Conservation (phyloP, 805 yeast species). For the Dipodascopsis uninucleata region DNA sequence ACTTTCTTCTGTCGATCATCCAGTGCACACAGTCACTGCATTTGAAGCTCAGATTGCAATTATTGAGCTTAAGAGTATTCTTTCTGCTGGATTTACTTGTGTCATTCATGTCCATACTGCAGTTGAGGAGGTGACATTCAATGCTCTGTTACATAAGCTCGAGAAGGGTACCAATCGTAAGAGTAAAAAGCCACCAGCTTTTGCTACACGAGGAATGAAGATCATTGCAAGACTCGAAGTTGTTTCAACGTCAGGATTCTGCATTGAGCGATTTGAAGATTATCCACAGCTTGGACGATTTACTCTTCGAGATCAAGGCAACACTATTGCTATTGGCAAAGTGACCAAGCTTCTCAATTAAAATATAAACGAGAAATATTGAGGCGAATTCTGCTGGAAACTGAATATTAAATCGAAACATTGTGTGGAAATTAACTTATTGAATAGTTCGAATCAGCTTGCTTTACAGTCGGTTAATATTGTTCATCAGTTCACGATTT, state of each 20-base stretch:
- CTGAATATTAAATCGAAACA: too few relatives aligned
- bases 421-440: too few relatives aligned
- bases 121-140: constrained; percentile 86
- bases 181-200: constrained; percentile 95
- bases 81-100: constrained; percentile 94
- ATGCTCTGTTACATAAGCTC: constrained; percentile 81
- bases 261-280: constrained; percentile 88
- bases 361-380: constrained; percentile 3
- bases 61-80: constrained; percentile 90
- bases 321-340: constrained; percentile 97
- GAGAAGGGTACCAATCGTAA: constrained; percentile 96
- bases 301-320: constrained; percentile 97
- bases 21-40: constrained; percentile 83
- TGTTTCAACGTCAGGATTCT: constrained; percentile 63
- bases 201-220: constrained; percentile 98
- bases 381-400: too few relatives aligned
- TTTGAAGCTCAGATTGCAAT: constrained; percentile 97
- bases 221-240: constrained; percentile 88
- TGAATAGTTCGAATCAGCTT: too few relatives aligned
- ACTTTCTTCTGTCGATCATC: constrained; percentile 76
- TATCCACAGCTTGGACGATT: constrained; percentile 97
- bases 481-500: too few relatives aligned
- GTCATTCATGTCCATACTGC: constrained; percentile 99
- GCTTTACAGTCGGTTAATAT: too few relatives aligned
- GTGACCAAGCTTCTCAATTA: constrained; percentile 71